Percentiles rank a stretch among this genome's conserved stretches.
Conservation (phyloP, 208 protist genomes). For the Trypanosoma mega region DNA sequence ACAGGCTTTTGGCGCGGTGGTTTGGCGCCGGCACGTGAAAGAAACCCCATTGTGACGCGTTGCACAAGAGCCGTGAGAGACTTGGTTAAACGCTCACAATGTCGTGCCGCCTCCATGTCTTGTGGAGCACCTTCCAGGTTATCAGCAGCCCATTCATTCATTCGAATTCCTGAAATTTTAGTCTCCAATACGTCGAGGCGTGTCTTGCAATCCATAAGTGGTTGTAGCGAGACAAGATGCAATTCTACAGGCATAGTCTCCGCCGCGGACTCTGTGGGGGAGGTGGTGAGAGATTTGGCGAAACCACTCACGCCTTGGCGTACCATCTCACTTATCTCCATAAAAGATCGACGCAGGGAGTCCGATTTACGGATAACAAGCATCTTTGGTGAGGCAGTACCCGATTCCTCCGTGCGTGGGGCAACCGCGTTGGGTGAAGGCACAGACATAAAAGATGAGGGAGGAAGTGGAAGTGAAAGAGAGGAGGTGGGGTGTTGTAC, state of each 20-base stretch:
- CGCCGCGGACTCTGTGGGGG: too few relatives aligned
- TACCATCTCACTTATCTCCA: constrained; percentile 25
- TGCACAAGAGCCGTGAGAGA: constrained; percentile 54
- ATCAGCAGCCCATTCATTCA: constrained; percentile 53
- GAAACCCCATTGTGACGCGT: constrained; percentile 54
- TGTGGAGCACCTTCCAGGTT: constrained; percentile 52
- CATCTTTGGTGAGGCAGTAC: constrained; percentile 37
- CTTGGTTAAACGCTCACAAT: constrained; percentile 38
- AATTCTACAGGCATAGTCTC: too few relatives aligned
- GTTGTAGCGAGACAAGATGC: constrained; percentile 38
- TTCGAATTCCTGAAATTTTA: constrained; percentile 39
- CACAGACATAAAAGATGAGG: neutral
- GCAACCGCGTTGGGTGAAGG: neutral
- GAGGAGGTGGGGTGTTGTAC: too few relatives aligned
- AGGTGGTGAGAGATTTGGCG: too few relatives aligned
- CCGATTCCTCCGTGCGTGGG: neutral
- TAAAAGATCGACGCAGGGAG: constrained; percentile 33
- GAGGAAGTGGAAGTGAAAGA: too few relatives aligned
- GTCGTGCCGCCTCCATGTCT: constrained; percentile 41
- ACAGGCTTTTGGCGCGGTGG: constrained; percentile 5
- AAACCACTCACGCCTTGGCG: constrained; percentile 20
- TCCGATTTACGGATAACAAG: constrained; percentile 63
- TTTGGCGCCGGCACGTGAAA: constrained; percentile 37
- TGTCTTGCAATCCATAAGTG: constrained; percentile 48
- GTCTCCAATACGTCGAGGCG: constrained; percentile 27